Base-by-base conservation (phyloP, 306 rosid species). In the Castanospermum australe region DNA sequence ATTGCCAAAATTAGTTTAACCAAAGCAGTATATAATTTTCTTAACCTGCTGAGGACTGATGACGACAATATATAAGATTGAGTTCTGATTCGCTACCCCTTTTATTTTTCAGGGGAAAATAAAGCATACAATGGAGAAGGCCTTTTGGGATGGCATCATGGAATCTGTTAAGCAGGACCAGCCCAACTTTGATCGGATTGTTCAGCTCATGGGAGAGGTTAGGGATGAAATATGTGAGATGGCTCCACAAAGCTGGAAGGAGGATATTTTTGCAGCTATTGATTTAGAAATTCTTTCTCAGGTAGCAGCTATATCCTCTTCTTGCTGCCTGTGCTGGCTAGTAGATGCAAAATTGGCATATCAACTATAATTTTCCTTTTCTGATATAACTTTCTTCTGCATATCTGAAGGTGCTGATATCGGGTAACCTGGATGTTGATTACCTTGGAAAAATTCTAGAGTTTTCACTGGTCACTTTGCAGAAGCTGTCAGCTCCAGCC, bases 211-310 rank as follows among this genome's bases (percentile, higher is more conserved):
- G 94, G 78, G 73, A 80, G 99, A 95, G 89, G 92, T 93, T 62
- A 90, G 92, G 84, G 98, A 91, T 89, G 97, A 90, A 85, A 81
- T 93, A 78, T 92, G 94, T 77, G 85, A 84, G 82, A 88, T 95
- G 83, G 93, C 97, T 80, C 99, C 99, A 30, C 83, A 83, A 79
- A 88, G 85, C 79, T 93, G 98, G 99, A 95, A 88, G 69, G 92
- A 90, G 51, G 85, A 85, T 81, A 89, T 95, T 67, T 59, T 73
- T 76, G 87, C 92, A n/a, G 84, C 93, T 47, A 90, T 95, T 78
- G 99, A 92, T 82, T 30, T 91, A 42, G 94, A 93, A 38, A 80
- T 86, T 76, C 84, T 92, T 71, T 90, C 92, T 78, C 93, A 95
- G 98, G 98, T 95, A 84, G 81, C 44, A 62, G 64, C 32, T 66